Percentiles rank a stretch among this genome's conserved stretches.
Evolutionary conservation across 495 filamentous ascomycete species (phyloP).

Genomic region (Neurospora sp.): DNA sequence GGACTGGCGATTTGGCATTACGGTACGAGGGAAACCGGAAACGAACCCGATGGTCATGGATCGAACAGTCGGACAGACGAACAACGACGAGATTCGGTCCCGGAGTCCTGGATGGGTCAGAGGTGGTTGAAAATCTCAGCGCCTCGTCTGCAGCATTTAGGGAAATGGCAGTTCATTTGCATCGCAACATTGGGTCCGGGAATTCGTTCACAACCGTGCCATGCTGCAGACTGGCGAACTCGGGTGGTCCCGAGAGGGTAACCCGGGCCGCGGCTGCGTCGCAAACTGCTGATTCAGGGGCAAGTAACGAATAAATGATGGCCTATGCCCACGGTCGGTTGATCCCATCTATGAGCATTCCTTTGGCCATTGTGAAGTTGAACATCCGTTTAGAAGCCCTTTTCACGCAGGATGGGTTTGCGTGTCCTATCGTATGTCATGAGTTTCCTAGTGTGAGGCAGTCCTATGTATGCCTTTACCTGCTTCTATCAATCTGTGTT

Average conservation of each 20-base stretch:
- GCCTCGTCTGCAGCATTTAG: conserved; percentile 23
- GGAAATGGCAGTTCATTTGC: conserved; percentile 28
- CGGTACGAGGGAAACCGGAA: conserved; percentile 23
- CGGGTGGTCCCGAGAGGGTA: not conserved
- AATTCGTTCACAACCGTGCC: not conserved
- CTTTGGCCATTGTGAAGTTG: not conserved
- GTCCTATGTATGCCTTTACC: not conserved
- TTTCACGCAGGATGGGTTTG: not conserved
- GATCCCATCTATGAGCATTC: not conserved
- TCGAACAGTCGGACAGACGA: conserved; percentile 12
- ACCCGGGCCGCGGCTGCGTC: not conserved
- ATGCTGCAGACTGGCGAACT: not conserved
- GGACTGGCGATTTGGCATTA: conserved; percentile 26
- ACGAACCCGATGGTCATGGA: conserved; percentile 20
- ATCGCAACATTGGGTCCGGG: conserved; percentile 10
- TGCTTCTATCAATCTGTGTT: not conserved
- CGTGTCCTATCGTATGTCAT: not conserved
- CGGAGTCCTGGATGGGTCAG: conserved; percentile 26
- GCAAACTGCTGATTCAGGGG: not conserved
- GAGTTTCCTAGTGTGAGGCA: not conserved
- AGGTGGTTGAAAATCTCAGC: conserved; percentile 13
- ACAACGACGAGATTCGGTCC: conserved; percentile 21
- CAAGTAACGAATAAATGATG: not conserved
- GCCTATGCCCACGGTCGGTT: not conserved
- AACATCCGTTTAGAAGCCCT: not conserved